Evolutionary conservation across 192 early-diverging fungal genomes (phyloP), one percentile per base, ranked within the genome.

Genomic region (Mortierella alpina): DNA sequence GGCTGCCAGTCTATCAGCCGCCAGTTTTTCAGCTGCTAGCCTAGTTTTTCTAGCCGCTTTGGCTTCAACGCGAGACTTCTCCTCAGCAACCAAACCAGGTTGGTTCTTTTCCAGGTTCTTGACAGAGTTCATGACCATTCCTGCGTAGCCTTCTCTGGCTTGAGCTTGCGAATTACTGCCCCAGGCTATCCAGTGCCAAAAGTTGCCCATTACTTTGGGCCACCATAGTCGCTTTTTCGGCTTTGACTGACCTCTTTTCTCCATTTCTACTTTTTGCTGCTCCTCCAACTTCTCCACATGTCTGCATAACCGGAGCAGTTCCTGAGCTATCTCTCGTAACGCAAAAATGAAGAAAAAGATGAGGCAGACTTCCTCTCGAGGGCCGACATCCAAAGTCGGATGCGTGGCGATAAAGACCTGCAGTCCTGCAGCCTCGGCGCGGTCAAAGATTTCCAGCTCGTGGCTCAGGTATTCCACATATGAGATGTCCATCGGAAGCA

Each of bases 331-430:
- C 44, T 88, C 86, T 0, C 86, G 78, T 51, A 88, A 59, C 10
- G 84, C 83, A 64, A 88, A 88, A 5, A 88, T 63, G 44, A 88
- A 88, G 65, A 85, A 88, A 58, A 88, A 88, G 22, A 88, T 85
- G 31, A 88, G 66, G 48, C 84, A 88, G 6, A 88, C 41, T 49
- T 88, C 86, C 54, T 88, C 84, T 13, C 84, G 75, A 8, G 82
- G 81, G 42, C 77, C 77, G 8, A 80, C 70, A 57, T 80, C 77
- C 51, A 80, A 46, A 6, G 70, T 72, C 13, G 77, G 77, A 46
- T 80, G 77, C 20, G 77, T 72, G 3, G 77, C 41, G 59, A 80
- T 80, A 41, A 80, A 80, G 44, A 72, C 70, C 6, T 61, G 70
- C 4, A 80, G 77, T 22, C 77, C 70, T 18, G 68, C 45, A 1